Evolutionary conservation across 164 flowering plant genomes (phyloP).

Genomic region (Annona squamosa): DNA sequence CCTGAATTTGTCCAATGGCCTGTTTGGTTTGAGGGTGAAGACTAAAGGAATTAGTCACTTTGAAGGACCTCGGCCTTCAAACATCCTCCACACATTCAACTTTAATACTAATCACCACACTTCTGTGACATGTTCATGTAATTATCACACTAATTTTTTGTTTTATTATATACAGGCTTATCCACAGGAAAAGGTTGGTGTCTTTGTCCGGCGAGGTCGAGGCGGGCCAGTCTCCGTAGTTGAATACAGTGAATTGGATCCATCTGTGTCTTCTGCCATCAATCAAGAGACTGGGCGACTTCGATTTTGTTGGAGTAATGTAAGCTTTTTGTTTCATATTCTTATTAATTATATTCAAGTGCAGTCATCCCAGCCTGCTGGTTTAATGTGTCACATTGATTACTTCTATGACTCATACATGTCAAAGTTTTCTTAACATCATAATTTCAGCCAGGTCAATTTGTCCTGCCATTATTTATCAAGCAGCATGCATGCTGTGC

Average conservation of each 20-base stretch:
- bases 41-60: no score
- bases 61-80: no score
- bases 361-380: neutral
- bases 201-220: constrained; percentile 86
- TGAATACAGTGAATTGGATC: constrained; percentile 93
- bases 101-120: no score
- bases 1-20: no score
- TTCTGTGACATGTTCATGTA: no score
- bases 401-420: neutral
- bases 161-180: constrained; percentile 53
- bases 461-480: no score
- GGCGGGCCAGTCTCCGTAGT: constrained; percentile 93
- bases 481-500: no score
- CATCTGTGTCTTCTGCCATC: constrained; percentile 60
- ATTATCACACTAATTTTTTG: constrained; percentile 1
- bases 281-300: constrained; percentile 94
- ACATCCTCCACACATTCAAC: no score
- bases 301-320: constrained; percentile 98
- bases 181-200: constrained; percentile 97
- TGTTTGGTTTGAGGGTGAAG: no score
- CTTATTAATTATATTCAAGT: no score
- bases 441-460: no score
- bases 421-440: neutral
- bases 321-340: constrained; percentile 18
- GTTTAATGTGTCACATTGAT: neutral